Conservation (phyloP, 768 basidiomycete species). For the Leccinum pellstonianum region DNA sequence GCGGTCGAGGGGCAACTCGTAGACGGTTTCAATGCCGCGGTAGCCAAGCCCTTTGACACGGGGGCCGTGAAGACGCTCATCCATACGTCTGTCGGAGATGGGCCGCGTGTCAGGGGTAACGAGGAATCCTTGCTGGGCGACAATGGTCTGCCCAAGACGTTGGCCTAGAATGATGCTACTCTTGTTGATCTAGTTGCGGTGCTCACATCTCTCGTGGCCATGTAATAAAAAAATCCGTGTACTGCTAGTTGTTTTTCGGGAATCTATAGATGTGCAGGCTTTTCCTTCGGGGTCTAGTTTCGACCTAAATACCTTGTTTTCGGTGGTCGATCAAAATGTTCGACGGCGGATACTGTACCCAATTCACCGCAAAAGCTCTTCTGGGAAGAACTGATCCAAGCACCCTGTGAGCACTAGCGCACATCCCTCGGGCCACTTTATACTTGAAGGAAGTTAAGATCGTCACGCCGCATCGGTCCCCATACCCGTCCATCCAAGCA, state of each 20-base stretch:
- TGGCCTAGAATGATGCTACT: constrained; percentile 30
- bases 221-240: constrained; percentile 5
- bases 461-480: background rate
- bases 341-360: background rate
- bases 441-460: background rate
- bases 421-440: background rate
- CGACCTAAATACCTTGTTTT: background rate
- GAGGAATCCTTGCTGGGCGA: constrained; percentile 65
- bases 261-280: background rate
- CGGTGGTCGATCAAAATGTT: background rate
- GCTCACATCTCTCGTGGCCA: background rate
- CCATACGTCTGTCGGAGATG: constrained; percentile 90
- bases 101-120: constrained; percentile 66
- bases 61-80: constrained; percentile 89
- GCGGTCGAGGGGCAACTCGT: constrained; percentile 52
- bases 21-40: constrained; percentile 74
- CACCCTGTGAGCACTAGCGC: background rate
- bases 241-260: constrained; percentile 5
- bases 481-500: background rate
- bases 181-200: background rate
- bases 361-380: background rate
- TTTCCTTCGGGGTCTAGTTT: background rate
- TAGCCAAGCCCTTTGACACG: constrained; percentile 67
- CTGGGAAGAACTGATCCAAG: background rate
- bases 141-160: constrained; percentile 66